A percentile compares a stretch with the other conserved stretches of the same genome.
These are phyloP conservation scores for Candida caryicola DNA, from an alignment of 805 yeast genomes.

Conservation along the genomic window DNA sequence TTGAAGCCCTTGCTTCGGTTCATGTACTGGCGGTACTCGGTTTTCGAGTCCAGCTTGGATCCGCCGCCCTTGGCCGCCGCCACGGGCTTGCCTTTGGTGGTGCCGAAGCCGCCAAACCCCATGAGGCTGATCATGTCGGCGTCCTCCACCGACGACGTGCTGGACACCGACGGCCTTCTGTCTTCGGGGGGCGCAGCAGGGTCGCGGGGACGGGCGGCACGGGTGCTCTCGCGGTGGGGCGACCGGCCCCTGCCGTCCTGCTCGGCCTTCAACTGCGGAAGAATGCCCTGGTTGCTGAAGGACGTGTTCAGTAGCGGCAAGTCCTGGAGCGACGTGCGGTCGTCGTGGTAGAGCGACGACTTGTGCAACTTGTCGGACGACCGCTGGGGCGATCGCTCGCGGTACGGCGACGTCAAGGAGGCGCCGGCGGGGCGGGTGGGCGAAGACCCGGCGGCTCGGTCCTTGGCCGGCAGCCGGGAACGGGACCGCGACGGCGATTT, in stretches of 20 bases:
- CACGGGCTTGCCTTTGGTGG: conserved; percentile 59
- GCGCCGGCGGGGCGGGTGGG: too few species aligned
- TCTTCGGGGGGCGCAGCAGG: conserved; percentile 3
- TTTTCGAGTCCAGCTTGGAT: conserved; percentile 33
- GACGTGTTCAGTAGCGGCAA: conserved; percentile 18
- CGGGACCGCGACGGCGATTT: conserved; percentile 6
- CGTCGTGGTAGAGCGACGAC: conserved; percentile 14
- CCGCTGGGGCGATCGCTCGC: conserved; percentile 20
- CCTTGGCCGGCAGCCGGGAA: conserved; percentile 19
- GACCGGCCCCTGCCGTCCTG: conserved; percentile 24
- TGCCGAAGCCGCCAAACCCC: conserved; percentile 57
- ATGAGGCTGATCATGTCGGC: conserved; percentile 42
- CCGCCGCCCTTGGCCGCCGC: conserved; percentile 47
- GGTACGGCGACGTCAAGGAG: conserved; percentile 10
- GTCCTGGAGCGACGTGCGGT: conserved; percentile 13
- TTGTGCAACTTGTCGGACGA: conserved; percentile 14
- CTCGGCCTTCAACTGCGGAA: conserved; percentile 14
- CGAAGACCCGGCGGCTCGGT: neutral
- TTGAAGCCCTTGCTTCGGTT: conserved; percentile 56
- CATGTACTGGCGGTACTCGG: conserved; percentile 59
- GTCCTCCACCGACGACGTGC: conserved; percentile 14
- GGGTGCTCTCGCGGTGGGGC: conserved; percentile 17
- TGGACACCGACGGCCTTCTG: conserved; percentile 17
- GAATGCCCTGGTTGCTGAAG: conserved; percentile 11
- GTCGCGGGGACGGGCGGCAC: conserved; percentile 5